A percentile compares a stretch with the other conserved stretches of the same genome.
phyloP scores from a whole-genome alignment of 768 basidiomycete species.

The Tricholoma sp. region DNA sequence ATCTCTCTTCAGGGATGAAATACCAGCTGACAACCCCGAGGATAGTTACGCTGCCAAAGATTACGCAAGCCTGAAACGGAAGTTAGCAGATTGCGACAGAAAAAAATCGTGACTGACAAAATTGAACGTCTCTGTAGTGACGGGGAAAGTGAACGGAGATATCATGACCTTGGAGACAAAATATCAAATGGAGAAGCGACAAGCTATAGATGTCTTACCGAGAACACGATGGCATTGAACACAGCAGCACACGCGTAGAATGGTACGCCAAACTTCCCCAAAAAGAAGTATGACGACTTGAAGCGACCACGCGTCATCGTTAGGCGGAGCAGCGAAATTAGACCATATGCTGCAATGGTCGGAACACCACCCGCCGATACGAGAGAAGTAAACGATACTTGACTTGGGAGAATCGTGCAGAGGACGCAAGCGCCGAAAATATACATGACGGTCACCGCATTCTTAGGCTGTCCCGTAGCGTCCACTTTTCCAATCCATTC shows the following conservation, averaged over 20 bases:
- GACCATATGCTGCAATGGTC: constrained; percentile 82
- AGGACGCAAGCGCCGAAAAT: constrained; percentile 68
- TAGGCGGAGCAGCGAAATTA: constrained; percentile 73
- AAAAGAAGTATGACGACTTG: constrained; percentile 63
- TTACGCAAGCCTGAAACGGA: constrained; percentile 56
- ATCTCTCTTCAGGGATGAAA: constrained; percentile 71
- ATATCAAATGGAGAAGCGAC: constrained; percentile 8
- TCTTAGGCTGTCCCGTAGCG: constrained; percentile 63
- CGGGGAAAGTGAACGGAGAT: constrained; percentile 87
- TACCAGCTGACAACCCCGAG: constrained; percentile 77
- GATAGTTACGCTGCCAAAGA: constrained; percentile 73
- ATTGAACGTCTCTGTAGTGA: constrained; percentile 72
- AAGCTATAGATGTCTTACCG: constrained; percentile 40
- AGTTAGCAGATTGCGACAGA: not conserved
- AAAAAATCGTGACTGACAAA: constrained; percentile 51
- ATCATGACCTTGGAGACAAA: constrained; percentile 54
- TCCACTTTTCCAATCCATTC: constrained; percentile 79
- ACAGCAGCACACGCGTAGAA: constrained; percentile 64
- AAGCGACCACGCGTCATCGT: constrained; percentile 77
- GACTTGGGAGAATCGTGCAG: constrained; percentile 86
- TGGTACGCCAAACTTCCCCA: constrained; percentile 59
- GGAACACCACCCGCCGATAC: constrained; percentile 84
- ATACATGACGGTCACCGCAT: constrained; percentile 86
- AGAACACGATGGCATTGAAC: constrained; percentile 73
- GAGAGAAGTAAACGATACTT: constrained; percentile 89